phyloP scores from a whole-genome alignment of 2,329 filamentous ascomycete species.

The Alternaria postmessia region DNA sequence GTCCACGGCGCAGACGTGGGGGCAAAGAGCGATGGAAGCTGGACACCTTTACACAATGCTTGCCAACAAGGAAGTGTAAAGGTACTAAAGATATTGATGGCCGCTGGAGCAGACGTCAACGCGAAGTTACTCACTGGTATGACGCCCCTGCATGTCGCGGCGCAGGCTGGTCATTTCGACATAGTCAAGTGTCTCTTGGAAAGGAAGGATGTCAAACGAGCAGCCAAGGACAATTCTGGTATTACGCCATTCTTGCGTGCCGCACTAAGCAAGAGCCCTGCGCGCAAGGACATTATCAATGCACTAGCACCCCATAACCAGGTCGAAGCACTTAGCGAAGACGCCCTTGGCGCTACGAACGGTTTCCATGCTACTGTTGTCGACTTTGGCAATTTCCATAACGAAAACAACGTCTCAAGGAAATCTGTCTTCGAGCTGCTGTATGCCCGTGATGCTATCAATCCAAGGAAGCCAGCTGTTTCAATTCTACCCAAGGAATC shows the following conservation, averaged over 20 bases:
- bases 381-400: slow-evolving; percentile 50
- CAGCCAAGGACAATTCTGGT: slow-evolving; percentile 54
- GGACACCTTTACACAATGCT: slow-evolving; percentile 47
- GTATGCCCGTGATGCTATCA: slow-evolving; percentile 45
- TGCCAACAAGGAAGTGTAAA: slow-evolving; percentile 45
- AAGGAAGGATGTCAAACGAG: slow-evolving; percentile 46
- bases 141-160: slow-evolving; percentile 51
- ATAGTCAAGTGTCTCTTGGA: slow-evolving; percentile 50
- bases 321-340: slow-evolving; percentile 47
- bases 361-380: slow-evolving; percentile 52
- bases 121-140: slow-evolving; percentile 44
- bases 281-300: slow-evolving; percentile 52
- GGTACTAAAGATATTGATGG: slow-evolving; percentile 41
- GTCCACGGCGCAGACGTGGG: slow-evolving; percentile 42
- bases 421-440: slow-evolving; percentile 47
- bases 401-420: slow-evolving; percentile 45
- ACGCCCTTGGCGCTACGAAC: slow-evolving; percentile 46
- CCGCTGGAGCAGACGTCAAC: slow-evolving; percentile 45
- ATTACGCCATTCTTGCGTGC: slow-evolving; percentile 55
- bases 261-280: slow-evolving; percentile 46
- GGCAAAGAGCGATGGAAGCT: slow-evolving; percentile 46
- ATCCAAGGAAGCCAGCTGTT: slow-evolving; percentile 45
- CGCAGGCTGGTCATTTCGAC: slow-evolving; percentile 45
- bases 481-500: slow-evolving; percentile 51
- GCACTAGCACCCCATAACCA: slow-evolving; percentile 53